These are phyloP conservation scores for Candida takata DNA, from an alignment of 805 yeast species.

Conservation along the genomic window DNA sequence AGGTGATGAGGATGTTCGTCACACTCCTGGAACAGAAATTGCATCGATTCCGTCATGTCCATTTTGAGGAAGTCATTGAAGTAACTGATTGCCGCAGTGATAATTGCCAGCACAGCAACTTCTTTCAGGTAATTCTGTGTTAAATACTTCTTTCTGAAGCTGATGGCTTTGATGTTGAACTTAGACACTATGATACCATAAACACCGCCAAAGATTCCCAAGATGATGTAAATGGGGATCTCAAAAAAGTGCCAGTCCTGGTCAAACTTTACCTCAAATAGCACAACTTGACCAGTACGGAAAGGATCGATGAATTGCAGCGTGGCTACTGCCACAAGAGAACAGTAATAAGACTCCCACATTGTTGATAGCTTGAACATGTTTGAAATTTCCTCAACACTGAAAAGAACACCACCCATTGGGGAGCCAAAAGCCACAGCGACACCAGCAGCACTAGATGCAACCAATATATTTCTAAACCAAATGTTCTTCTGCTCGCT, in stretches of 20 bases:
- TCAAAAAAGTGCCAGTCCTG: conserved; percentile 84
- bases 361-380: conserved; percentile 69
- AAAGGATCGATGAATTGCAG: conserved; percentile 83
- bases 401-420: conserved; percentile 90
- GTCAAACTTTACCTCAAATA: conserved; percentile 87
- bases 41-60: conserved; percentile 97
- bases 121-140: conserved; percentile 55
- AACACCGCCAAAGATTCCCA: conserved; percentile 89
- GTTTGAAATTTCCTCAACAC: conserved; percentile 83
- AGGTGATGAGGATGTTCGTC: conserved; percentile 30
- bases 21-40: conserved; percentile 81
- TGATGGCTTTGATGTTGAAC: conserved; percentile 67
- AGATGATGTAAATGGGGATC: conserved; percentile 64
- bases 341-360: conserved; percentile 89
- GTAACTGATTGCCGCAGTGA: conserved; percentile 75
- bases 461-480: conserved; percentile 43
- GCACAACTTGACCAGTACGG: conserved; percentile 87
- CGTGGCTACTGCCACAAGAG: conserved; percentile 78
- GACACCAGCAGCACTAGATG: conserved; percentile 96
- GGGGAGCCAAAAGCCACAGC: conserved; percentile 98
- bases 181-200: conserved; percentile 76
- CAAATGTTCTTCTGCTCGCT: conserved; percentile 12
- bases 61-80: conserved; percentile 72
- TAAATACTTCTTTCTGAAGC: conserved; percentile 68
- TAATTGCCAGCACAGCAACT: conserved; percentile 54